Conservation (phyloP, 345 rosid genomes). For the sweet orange (Citrus sinensis) region DVS_A1.0 CM039166.1:4390501-4391000, state of each 20-base stretch:
- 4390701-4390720: background rate
- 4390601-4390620: slow-evolving; percentile 59
- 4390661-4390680: slow-evolving; percentile 85
- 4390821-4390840: slow-evolving; percentile 85
- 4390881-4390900: background rate
- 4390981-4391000: too few species aligned
- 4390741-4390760: too few species aligned
- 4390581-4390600: slow-evolving; percentile 84
- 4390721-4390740: too few species aligned
- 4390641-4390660: slow-evolving; percentile 76
- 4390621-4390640: slow-evolving; percentile 36
- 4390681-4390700: slow-evolving; percentile 26
- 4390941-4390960: too few species aligned
- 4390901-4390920: background rate
- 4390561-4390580: slow-evolving; percentile 54
- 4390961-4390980: too few species aligned
- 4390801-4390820: slow-evolving; percentile 63
- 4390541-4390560: slow-evolving; percentile 64
- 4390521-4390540: slow-evolving; percentile 78
- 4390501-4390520: background rate
- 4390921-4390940: too few species aligned
- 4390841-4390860: slow-evolving; percentile 59
- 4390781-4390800: slow-evolving; percentile 74
- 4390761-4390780: slow-evolving; percentile 45
- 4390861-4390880: background rate